Base-by-base conservation (phyloP, 2,329 filamentous ascomycete species). In the Colletotrichum sp. region DNA sequence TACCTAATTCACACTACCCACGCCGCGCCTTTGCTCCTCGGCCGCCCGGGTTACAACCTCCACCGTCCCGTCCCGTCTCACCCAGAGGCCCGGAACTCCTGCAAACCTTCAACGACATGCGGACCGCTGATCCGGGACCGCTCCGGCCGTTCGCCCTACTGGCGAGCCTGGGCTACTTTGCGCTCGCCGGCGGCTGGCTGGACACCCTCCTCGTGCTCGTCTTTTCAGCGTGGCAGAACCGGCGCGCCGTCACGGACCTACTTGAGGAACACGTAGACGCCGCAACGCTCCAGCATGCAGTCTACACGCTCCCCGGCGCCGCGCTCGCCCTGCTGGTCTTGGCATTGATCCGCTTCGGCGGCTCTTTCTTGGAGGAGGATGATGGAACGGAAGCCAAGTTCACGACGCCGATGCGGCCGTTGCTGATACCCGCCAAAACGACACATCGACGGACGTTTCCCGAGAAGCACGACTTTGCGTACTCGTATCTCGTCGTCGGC, bases 401-500 rank as follows among this genome's bases (percentile, higher is more conserved):
- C 80, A 68, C 78, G 27, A 82, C 82, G 3, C 81, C 80, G 0
- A 82, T 79, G 12, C 83, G 83, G 68, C 88, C 91, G 5, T 83
- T 91, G 72, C 84, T 96, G 15, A 90, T 95, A 57, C 93, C 93
- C 9, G 92, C 91, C 79, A 87, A 85, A 60, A 94, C 92, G 16
- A 92, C 89, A 3, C 94, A 96, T 81, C 86, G 89, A 6, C 88
- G 94, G 22, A 81, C 93, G n/a, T 92, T 93, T 73, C 94, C 94
- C 0, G 88, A 91, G 80, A 91, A 89, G 74, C 92, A 95, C 81
- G 88, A 88, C 0, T 96, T 96, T 80, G 86, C 86, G 1, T 95
- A 95, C 81, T 92, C 93, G 0, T 95, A 95, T 81, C 88, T 96
- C 2, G 87, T 93, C 61, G 91, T 92, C 30, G 93, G 94, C 1